Evolutionary conservation across 768 basidiomycete species (phyloP).

Genomic region (Hericium alpestre): DNA sequence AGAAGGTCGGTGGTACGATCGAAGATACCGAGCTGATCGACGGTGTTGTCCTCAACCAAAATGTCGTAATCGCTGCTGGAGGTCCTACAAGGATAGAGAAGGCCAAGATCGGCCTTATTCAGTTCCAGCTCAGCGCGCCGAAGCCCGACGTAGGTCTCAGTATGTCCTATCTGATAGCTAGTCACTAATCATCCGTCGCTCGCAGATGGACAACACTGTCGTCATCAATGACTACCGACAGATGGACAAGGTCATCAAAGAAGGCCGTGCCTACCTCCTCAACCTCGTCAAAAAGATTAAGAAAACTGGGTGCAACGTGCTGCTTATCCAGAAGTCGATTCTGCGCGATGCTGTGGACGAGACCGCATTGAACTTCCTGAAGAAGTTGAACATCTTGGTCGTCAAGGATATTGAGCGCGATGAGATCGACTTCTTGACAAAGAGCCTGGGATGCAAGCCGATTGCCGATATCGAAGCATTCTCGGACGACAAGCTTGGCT

Average conservation of each 20-base stretch:
- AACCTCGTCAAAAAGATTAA: conserved; percentile 99
- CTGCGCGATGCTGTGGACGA: conserved; percentile 99
- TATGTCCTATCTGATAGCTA: background rate
- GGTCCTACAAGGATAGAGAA: conserved; percentile 95
- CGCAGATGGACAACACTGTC: conserved; percentile 98
- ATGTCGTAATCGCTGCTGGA: conserved; percentile 79
- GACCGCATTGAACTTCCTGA: conserved; percentile 92
- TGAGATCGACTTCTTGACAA: conserved; percentile 94
- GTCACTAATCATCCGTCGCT: conserved; percentile 7
- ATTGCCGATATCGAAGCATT: conserved; percentile 96
- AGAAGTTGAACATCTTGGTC: conserved; percentile 90
- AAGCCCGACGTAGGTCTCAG: conserved; percentile 79
- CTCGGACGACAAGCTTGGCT: conserved; percentile 94
- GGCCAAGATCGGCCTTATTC: conserved; percentile 95
- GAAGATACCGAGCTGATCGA: conserved; percentile 97
- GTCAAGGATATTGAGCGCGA: conserved; percentile 98
- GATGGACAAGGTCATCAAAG: conserved; percentile 99
- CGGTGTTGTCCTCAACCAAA: conserved; percentile 95
- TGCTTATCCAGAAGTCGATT: conserved; percentile 98
- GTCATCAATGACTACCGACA: conserved; percentile 99
- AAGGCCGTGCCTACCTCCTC: conserved; percentile 94
- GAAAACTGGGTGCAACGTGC: conserved; percentile 98
- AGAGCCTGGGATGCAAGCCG: conserved; percentile 91
- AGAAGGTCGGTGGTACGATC: conserved; percentile 97
- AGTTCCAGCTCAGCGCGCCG: conserved; percentile 95